Evolutionary conservation across 331 rosid genomes (phyloP).

Genomic region (Cucumis variabilis): DNA sequence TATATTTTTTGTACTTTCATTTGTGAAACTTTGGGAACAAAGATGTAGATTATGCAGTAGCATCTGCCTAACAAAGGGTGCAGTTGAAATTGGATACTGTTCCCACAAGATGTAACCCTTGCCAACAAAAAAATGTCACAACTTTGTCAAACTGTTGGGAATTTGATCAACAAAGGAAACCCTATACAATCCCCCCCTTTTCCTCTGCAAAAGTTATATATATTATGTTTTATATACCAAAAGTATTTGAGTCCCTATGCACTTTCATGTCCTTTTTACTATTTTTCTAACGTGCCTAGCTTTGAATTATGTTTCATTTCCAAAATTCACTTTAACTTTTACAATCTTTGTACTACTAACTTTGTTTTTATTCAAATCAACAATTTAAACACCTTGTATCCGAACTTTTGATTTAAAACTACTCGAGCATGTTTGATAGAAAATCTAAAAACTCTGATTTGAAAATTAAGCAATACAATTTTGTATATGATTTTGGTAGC

Average conservation of each 20-base stretch:
- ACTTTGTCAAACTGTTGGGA: constrained; percentile 12
- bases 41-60: neutral
- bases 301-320: neutral
- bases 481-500: too few species aligned
- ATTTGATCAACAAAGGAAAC: constrained; percentile 12
- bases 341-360: neutral
- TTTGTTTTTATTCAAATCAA: neutral
- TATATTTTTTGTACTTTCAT: neutral
- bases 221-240: neutral
- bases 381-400: too few species aligned
- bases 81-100: neutral
- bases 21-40: neutral
- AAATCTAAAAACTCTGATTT: too few species aligned
- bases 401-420: too few species aligned
- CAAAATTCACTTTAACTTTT: neutral
- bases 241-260: neutral
- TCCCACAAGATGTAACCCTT: neutral
- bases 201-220: neutral
- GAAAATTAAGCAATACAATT: too few species aligned
- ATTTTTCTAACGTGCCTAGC: neutral
- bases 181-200: neutral
- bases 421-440: too few species aligned
- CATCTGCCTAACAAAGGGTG: neutral
- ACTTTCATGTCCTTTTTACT: constrained; percentile 24
- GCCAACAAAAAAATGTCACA: neutral